phyloP scores from a whole-genome alignment of 345 rosid species.

The Citrus inodora region DNA sequence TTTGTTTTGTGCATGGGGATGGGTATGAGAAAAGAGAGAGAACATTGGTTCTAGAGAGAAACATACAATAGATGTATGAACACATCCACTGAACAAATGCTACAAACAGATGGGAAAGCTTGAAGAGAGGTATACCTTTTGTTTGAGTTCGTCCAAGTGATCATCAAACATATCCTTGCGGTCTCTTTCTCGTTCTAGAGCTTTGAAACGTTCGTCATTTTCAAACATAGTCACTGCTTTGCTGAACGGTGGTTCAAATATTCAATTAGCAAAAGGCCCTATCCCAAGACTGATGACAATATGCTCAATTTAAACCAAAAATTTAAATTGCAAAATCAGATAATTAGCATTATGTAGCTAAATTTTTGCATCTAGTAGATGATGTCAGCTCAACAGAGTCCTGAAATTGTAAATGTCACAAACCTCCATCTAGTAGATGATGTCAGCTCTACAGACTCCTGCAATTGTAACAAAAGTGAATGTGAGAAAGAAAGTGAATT shows the following conservation, averaged over 20 bases:
- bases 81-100: background rate
- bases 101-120: background rate
- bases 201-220: slow-evolving; percentile 83
- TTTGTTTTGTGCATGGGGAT: background rate
- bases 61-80: background rate
- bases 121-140: slow-evolving; percentile 49
- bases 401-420: slow-evolving; percentile 38
- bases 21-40: background rate
- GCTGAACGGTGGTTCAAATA: slow-evolving; percentile 45
- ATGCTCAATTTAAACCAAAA: background rate
- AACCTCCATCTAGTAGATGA: slow-evolving; percentile 91
- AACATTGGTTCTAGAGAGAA: background rate
- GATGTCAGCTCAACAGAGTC: slow-evolving; percentile 69
- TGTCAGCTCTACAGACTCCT: slow-evolving; percentile 78
- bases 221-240: slow-evolving; percentile 70
- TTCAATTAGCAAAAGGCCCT: slow-evolving; percentile 12
- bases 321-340: slow-evolving; percentile 1
- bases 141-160: slow-evolving; percentile 59
- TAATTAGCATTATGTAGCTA: slow-evolving; percentile 5
- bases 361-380: slow-evolving; percentile 73
- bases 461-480: slow-evolving; percentile 20
- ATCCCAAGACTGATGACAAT: slow-evolving; percentile 5
- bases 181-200: slow-evolving; percentile 84
- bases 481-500: background rate
- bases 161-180: slow-evolving; percentile 81